Base-by-base conservation (phyloP, 139 green algal species). In the Coelastrella sp. region DNA sequence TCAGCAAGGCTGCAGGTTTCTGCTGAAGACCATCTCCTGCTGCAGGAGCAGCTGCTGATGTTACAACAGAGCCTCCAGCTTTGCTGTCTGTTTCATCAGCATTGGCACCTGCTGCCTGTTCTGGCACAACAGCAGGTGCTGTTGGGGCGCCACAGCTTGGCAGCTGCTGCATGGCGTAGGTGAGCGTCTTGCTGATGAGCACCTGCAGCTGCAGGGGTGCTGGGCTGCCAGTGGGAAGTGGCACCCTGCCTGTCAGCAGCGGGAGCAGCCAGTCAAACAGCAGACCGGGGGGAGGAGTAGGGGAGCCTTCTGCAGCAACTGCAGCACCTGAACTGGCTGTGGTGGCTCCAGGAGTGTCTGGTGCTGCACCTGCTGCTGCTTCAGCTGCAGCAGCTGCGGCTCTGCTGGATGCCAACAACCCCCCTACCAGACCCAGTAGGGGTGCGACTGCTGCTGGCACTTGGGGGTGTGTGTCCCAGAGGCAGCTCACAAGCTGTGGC, bases 251-350 rank as follows among this genome's bases (percentile, higher is more conserved):
- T n/a, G 78, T 86, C 22, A 91, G 66, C 78, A 91, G 78, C 12
- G 87, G 87, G 78, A 91, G 66, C 78, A 91, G 56, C 87, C 87
- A 91, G 78, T 91, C 87, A 91, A 91, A 91, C 78, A 91, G 78
- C 20, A 91, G 49, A 6, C 35, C 65, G 6, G 78, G 24, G 8
- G 87, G 87, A 7, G 78, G 79, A 4, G 61, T 7, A 7, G 78
- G 87, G 7, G 78, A 76, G 6, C 6, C 75, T 25, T 61, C 78
- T 88, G 83, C 22, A 80, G 83, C 83, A 49, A 66, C n/a, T 35
- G 82, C 82, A 22, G 4, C 7, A 6, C 11, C 49, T 61, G 79
- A n/a, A 19, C 49, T 20, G 17, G 60, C 9, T 61, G 78, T n/a
- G 19, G 49, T 49, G 0, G 59, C n/a, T 7, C n/a, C 25, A 49